These are phyloP conservation scores for Crithidia mellificae DNA, from an alignment of 208 protist genomes.

Conservation along the genomic window DNA sequence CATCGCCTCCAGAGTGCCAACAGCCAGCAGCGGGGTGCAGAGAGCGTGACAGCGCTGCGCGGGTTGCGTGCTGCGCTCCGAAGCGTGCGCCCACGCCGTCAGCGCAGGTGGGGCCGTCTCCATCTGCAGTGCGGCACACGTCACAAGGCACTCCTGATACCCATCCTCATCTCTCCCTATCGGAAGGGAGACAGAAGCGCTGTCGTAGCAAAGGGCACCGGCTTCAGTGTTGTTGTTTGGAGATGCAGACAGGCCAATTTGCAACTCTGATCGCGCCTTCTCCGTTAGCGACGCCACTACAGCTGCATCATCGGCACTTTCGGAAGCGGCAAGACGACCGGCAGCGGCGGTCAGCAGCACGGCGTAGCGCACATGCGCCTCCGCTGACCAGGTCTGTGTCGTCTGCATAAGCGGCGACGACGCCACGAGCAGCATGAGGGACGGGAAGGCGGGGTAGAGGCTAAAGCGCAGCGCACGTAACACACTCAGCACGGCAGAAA, in stretches of 20 bases:
- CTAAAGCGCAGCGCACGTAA: conserved; percentile 34
- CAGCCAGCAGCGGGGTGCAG: conserved; percentile 43
- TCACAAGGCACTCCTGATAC: conserved; percentile 22
- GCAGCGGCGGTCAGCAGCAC: conserved; percentile 28
- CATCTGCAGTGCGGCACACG: conserved; percentile 27
- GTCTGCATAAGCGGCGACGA: conserved; percentile 8
- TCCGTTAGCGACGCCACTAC: not conserved
- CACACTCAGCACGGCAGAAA: conserved; percentile 4
- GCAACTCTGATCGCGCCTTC: conserved; percentile 6
- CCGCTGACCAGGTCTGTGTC: conserved; percentile 4
- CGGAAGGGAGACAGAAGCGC: too few relatives aligned
- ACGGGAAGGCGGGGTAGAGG: conserved; percentile 26
- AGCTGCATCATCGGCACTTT: conserved; percentile 8
- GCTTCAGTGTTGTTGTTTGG: not conserved
- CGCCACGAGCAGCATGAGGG: conserved; percentile 24
- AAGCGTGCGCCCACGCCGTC: conserved; percentile 20
- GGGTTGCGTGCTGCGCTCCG: not conserved
- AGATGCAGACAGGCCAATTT: not conserved
- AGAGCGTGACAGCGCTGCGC: conserved; percentile 33
- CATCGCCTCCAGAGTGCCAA: conserved; percentile 47
- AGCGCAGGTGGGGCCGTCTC: not conserved
- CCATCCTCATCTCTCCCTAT: conserved; percentile 12
- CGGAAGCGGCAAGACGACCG: not conserved
- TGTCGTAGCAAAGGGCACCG: not conserved
- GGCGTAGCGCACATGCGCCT: conserved; percentile 21